phyloP scores from a whole-genome alignment of 1,284 basidiomycete species.

The Porodaedalea pini region DNA sequence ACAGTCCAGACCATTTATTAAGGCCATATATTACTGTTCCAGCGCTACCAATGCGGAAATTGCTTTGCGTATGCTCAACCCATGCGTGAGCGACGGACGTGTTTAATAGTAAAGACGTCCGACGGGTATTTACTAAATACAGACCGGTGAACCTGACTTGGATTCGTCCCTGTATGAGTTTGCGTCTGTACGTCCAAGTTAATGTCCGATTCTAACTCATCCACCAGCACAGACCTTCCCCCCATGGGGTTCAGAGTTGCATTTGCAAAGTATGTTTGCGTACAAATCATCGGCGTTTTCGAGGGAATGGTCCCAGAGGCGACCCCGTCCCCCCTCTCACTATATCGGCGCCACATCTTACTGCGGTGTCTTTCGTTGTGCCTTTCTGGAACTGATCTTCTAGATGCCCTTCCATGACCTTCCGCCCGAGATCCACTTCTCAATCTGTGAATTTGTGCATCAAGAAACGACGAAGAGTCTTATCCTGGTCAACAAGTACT shows the following conservation, averaged over 20 bases:
- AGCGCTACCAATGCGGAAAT: too few relatives aligned
- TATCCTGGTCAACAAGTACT: slow-evolving; percentile 15
- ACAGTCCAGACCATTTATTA: too few relatives aligned
- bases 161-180: too few relatives aligned
- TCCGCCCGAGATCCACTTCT: slow-evolving; percentile 15
- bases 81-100: too few relatives aligned
- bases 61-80: too few relatives aligned
- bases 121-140: too few relatives aligned
- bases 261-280: slow-evolving; percentile 10
- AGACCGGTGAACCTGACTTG: too few relatives aligned
- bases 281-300: background rate
- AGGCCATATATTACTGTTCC: too few relatives aligned
- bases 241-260: slow-evolving; percentile 6
- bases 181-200: background rate
- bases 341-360: background rate
- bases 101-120: too few relatives aligned
- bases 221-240: background rate
- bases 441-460: slow-evolving; percentile 8
- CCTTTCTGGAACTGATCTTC: background rate
- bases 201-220: too few relatives aligned
- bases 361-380: background rate
- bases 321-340: background rate
- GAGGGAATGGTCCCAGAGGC: background rate
- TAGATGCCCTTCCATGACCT: slow-evolving; percentile 14
- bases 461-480: slow-evolving; percentile 7